phyloP scores from a whole-genome alignment of 2,329 filamentous ascomycete genomes.

The Fusarium brevicatenulatum region DNA sequence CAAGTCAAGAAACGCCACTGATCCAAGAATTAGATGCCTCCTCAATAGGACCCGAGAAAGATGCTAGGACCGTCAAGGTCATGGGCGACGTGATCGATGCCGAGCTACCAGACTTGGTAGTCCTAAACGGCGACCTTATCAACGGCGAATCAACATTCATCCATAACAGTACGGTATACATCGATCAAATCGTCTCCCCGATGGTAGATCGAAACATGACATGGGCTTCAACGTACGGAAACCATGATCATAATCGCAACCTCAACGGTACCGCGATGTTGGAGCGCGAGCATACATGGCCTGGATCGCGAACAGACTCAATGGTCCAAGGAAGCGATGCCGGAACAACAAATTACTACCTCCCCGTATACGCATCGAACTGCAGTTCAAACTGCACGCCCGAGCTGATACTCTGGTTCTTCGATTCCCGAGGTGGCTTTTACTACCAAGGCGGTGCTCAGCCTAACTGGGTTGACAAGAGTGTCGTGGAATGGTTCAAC shows the following conservation, averaged over 20 bases:
- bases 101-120: slow-evolving; percentile 63
- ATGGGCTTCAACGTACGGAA: slow-evolving; percentile 76
- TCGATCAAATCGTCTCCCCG: slow-evolving; percentile 67
- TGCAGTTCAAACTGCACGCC: slow-evolving; percentile 49
- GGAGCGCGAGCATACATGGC: slow-evolving; percentile 40
- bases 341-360: slow-evolving; percentile 57
- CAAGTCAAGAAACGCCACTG: not conserved
- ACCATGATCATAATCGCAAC: slow-evolving; percentile 71
- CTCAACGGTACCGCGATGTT: slow-evolving; percentile 32
- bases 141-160: slow-evolving; percentile 69
- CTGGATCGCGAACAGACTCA: slow-evolving; percentile 34
- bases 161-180: slow-evolving; percentile 62
- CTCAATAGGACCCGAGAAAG: slow-evolving; percentile 49
- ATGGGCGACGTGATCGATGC: slow-evolving; percentile 49
- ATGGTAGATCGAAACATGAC: slow-evolving; percentile 62
- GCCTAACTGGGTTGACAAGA: slow-evolving; percentile 57
- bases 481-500: slow-evolving; percentile 58
- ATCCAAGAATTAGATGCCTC: slow-evolving; percentile 17
- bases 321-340: slow-evolving; percentile 36
- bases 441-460: slow-evolving; percentile 53
- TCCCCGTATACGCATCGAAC: slow-evolving; percentile 51
- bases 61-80: slow-evolving; percentile 50
- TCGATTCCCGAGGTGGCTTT: slow-evolving; percentile 70
- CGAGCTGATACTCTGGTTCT: slow-evolving; percentile 71
- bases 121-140: slow-evolving; percentile 76